Evolutionary conservation across 805 yeast genomes (phyloP).

Genomic region (Candida methanosorbosa): DNA sequence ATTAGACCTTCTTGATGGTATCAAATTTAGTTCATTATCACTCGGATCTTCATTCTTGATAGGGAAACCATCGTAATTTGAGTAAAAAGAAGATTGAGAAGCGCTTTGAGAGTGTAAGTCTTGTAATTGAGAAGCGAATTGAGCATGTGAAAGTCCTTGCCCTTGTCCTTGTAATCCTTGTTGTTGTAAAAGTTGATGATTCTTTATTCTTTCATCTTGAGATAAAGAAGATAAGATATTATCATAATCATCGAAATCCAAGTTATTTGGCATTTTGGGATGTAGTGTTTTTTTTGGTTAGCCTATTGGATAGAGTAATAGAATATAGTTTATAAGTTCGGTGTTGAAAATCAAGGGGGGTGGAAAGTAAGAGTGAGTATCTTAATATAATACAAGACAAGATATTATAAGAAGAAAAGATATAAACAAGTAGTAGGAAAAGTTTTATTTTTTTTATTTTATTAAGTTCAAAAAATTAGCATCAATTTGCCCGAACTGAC

Average conservation of each 20-base stretch:
- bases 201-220: not conserved
- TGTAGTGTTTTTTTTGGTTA: no score
- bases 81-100: not conserved
- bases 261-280: not conserved
- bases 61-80: not conserved
- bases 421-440: no score
- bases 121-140: not conserved
- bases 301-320: no score
- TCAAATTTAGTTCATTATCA: not conserved
- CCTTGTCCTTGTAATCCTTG: not conserved
- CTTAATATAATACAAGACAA: no score
- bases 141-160: conserved; percentile 1
- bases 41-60: not conserved
- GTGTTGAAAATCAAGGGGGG: no score
- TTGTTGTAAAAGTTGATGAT: conserved; percentile 1
- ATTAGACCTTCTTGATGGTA: not conserved
- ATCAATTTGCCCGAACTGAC: no score
- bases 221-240: conserved; percentile 17
- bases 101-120: no score
- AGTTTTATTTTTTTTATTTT: no score
- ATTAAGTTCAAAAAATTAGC: no score
- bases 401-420: no score
- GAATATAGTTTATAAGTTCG: no score
- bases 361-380: no score
- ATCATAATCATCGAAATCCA: conserved; percentile 24